Base-by-base conservation (phyloP, 257 asterid species). In the Linderniella brevidens region DNA sequence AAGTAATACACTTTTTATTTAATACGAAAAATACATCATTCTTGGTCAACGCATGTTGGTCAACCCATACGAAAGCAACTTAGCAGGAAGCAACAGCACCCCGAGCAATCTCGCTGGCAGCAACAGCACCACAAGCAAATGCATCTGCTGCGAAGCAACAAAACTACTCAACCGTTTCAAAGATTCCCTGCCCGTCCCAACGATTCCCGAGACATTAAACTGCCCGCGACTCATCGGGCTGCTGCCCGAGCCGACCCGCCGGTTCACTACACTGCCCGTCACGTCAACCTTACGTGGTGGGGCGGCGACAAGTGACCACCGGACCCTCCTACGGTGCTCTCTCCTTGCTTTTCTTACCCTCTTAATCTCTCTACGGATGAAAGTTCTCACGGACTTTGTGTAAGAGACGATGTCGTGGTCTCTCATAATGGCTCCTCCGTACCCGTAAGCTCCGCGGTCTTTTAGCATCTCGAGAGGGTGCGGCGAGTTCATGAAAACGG, bases 401-500 rank as follows among this genome's bases (percentile, higher is more conserved):
- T 90, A 90, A 0, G 96, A 76, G 49, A 52, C 46, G 96, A 81
- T 81, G 57, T 90, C 99, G 19, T 90, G 96, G 65, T 90, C 99
- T 51, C 94, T 64, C 38, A 73, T 88, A 46, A 90, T 82, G 35
- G 72, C 63, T n/a, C 99, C 99, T 19, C 70, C 81, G 0, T 83
- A 70, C 9, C 99, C 94, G 53, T 90, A 90, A 13, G 96, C 99
- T 1, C 78, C 62, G 1, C 93, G 88, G 50, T 85, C 92, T 6
- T 94, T 81, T 50, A 90, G 54, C 37, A 85, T 81, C 70, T 90
- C 99, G 0, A 90, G 96, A 3, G 99, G 98, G 60, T 88, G 98
- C 0, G 98, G 98, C 0, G 93, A 64, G 73, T 77, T 84, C 25
- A 88, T 16, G 54, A 88, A 88, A 15, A 60, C 74, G 0, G 70